Evolutionary conservation across 73 alveolate species (phyloP), one percentile per base, ranked within the genome.

Genomic region (Paramecium tetraurelia): DNA sequence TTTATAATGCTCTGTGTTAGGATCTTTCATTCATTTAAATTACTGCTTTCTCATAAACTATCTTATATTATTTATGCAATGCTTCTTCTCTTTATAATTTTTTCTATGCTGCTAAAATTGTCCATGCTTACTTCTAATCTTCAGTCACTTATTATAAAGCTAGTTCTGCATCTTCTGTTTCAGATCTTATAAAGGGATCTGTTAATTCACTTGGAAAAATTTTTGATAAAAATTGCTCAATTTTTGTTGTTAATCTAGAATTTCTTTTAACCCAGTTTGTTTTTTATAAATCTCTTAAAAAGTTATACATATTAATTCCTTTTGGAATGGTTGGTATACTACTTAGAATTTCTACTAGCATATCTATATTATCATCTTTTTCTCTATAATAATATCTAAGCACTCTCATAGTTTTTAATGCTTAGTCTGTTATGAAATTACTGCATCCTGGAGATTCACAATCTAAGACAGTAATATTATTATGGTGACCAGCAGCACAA

Each of bases 391-490:
- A 89, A 71, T 44, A 89, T 89, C 38, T 40, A 38, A 89, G 70
- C 1, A 89, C 40, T 89, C 94, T 69, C 38, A 53, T 58, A 10
- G 80, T 89, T 29, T 89, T 71, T 7, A 89, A 33, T 69, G 94
- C 94, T 50, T 89, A 21, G 20, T 89, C 85, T 12, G 86, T 83
- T 12, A 89, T 72, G 29, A 89, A 89, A 22, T 89, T 85, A 89
- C 87, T 83, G 48, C 94, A 89, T 44, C 92, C 77, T 11, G 58
- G 70, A 44, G 68, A 77, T 36, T 53, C 87, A 50, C 94, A 89
- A 31, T 71, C 87, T 16, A 70, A 48, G 1, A 35, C 87, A 8
- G 53, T 71, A 12, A 71, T 27, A 21, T 58, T 71, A 71, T 89
- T 89, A 10, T 22, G 40, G 48, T 89, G 94, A 12, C 94, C 94